These are phyloP conservation scores for Verticillium zaregamsianum DNA, from an alignment of 2,329 filamentous ascomycete species.

Conservation along the genomic window DNA sequence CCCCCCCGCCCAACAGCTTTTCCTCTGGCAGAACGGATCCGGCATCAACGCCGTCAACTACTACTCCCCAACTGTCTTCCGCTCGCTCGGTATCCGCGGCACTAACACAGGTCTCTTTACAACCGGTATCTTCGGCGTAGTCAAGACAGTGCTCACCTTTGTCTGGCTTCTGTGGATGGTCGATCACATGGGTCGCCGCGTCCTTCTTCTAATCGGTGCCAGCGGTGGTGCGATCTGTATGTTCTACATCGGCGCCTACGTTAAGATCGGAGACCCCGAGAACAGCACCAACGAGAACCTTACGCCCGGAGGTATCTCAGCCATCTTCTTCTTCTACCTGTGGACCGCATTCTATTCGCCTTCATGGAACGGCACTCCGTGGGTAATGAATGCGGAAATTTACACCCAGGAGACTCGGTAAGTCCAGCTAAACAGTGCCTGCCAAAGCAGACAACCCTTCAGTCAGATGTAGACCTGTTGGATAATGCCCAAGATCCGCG, in stretches of 20 bases:
- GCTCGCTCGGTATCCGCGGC: conserved; percentile 40
- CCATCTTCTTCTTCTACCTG: conserved; percentile 69
- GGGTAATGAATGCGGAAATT: conserved; percentile 74
- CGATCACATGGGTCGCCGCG: conserved; percentile 50
- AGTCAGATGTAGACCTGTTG: no score
- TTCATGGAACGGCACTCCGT: conserved; percentile 69
- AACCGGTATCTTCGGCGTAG: conserved; percentile 72
- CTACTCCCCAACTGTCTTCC: conserved; percentile 67
- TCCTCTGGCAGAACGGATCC: conserved; percentile 73
- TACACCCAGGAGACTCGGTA: conserved; percentile 16
- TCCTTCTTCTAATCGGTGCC: conserved; percentile 61
- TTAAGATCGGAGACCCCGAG: conserved; percentile 35
- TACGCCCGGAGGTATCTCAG: conserved; percentile 48
- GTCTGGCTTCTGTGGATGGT: conserved; percentile 67
- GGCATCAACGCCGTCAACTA: conserved; percentile 78
- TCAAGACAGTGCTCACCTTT: conserved; percentile 66
- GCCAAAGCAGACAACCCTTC: no score
- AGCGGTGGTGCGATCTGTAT: conserved; percentile 52
- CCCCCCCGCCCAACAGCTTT: conserved; percentile 39
- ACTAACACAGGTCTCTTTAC: conserved; percentile 47
- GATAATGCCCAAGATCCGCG: no score
- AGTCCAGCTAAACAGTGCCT: no score
- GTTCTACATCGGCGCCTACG: conserved; percentile 56
- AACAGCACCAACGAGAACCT: conserved; percentile 21
- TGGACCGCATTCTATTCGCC: conserved; percentile 72